Evolutionary conservation across 176 grass and related monocot species (phyloP), one percentile per base, ranked within the genome.

Genomic region (Raddia distichophylla): DNA sequence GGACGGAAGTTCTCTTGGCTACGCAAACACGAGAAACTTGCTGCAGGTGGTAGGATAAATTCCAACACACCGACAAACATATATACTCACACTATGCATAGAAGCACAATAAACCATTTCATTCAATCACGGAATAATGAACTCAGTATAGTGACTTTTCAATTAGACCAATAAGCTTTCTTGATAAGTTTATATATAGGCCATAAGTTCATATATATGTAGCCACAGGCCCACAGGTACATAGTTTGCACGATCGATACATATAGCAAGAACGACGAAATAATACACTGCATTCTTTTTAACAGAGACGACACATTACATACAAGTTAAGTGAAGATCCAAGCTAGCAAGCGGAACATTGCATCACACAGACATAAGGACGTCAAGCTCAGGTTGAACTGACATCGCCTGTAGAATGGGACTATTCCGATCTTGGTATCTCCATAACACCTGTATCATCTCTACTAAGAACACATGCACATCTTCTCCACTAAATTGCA

Each of bases 401-500:
- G 82, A 84, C 59, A 19, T 68, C 50, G 40, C 16, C 59, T 75
- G 42, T 68, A 76, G 32, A 67, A 56, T n/a, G 27, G 52, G 63
- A 68, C 49, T 34, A 68, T 84, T 73, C 53, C 67, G 71, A 52
- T 54, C 52, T 33, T 67, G 45, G 62, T 68, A 53, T 48, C 20
- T 66, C 20, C 72, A 49, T 47, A 58, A 33, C 71, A 75, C 7
- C 53, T 22, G 11, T 45, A 67, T 15, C 51, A 34, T 84, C 61
- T 84, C 63, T 50, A 82, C 40, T 27, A 84, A 76, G 81, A 58
- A 33, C 71, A 75, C 7, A 64, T 22, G 11, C 57, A 67, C 37
- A 40, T 15, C 51, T 47, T 84, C 61, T 84, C 63, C 37, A 82
- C 40, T 27, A 84, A 76, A 71, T 16, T 33, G 42, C 57, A 45